These are phyloP conservation scores for Cadophora malorum DNA, from an alignment of 2,329 filamentous ascomycete genomes.

Conservation along the genomic window DNA sequence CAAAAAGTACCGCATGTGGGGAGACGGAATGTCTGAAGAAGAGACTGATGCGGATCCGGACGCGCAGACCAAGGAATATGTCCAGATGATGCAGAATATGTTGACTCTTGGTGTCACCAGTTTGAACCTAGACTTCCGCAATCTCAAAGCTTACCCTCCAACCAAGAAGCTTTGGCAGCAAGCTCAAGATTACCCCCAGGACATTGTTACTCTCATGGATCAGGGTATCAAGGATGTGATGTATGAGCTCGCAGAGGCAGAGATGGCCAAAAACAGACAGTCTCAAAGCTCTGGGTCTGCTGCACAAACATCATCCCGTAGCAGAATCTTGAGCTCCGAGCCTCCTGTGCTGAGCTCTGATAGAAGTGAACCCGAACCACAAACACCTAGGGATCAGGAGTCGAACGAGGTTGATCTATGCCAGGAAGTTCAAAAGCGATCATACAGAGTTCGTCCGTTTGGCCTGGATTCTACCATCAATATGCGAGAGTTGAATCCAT, in stretches of 20 bases:
- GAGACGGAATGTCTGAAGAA: conserved; percentile 80
- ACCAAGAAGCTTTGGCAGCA: conserved; percentile 97
- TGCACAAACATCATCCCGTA: conserved; percentile 53
- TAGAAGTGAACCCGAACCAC: conserved; percentile 57
- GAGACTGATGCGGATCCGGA: conserved; percentile 73
- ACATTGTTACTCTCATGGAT: conserved; percentile 97
- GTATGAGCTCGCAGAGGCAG: conserved; percentile 83
- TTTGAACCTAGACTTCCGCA: conserved; percentile 86
- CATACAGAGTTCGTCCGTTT: conserved; percentile 88
- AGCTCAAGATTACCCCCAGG: conserved; percentile 89
- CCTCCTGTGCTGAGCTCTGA: conserved; percentile 84
- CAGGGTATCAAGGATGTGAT: conserved; percentile 92
- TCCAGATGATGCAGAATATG: conserved; percentile 89
- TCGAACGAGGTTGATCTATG: conserved; percentile 66
- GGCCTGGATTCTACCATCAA: conserved; percentile 88
- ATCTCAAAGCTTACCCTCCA: conserved; percentile 90
- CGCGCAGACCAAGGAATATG: conserved; percentile 81
- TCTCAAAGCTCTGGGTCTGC: conserved; percentile 63
- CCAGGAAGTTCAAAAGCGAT: conserved; percentile 79
- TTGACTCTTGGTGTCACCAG: conserved; percentile 82
- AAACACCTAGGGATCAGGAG: conserved; percentile 52
- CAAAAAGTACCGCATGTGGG: conserved; percentile 91
- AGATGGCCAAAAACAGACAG: conserved; percentile 72
- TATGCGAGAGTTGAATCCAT: conserved; percentile 90
- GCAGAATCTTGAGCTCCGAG: conserved; percentile 69